Percentiles rank a stretch among this genome's conserved stretches.
phyloP scores from a whole-genome alignment of 1,284 basidiomycete genomes.

The Austroboletus novae-zelandiae region DNA sequence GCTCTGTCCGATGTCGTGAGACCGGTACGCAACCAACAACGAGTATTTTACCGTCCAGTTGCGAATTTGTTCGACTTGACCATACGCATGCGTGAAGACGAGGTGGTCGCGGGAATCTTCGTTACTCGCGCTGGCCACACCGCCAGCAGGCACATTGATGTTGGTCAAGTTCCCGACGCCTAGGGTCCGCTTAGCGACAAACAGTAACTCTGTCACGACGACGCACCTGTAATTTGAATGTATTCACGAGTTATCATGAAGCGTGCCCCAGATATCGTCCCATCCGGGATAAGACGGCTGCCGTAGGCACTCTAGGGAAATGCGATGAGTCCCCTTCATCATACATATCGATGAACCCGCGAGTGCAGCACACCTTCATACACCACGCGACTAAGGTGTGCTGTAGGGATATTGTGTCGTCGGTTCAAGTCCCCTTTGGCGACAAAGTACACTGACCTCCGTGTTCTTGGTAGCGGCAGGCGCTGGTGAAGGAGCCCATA shows the following conservation, averaged over 20 bases:
- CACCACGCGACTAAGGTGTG: slow-evolving; percentile 72
- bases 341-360: neutral
- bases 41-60: slow-evolving; percentile 59
- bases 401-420: slow-evolving; percentile 32
- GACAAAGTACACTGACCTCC: slow-evolving; percentile 40
- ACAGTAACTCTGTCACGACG: neutral
- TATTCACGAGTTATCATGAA: slow-evolving; percentile 68
- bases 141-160: slow-evolving; percentile 63
- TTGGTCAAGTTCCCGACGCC: slow-evolving; percentile 64
- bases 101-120: slow-evolving; percentile 69
- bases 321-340: neutral
- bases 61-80: slow-evolving; percentile 52
- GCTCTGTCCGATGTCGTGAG: slow-evolving; percentile 38
- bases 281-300: slow-evolving; percentile 73
- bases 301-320: slow-evolving; percentile 51
- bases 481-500: slow-evolving; percentile 59
- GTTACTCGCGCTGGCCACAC: slow-evolving; percentile 57
- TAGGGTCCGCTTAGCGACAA: slow-evolving; percentile 16
- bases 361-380: slow-evolving; percentile 41
- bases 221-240: slow-evolving; percentile 62
- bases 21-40: slow-evolving; percentile 1
- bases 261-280: slow-evolving; percentile 71
- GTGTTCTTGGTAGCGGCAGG: slow-evolving; percentile 54
- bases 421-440: slow-evolving; percentile 8
- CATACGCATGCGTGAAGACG: slow-evolving; percentile 72